A percentile compares a stretch with the other conserved stretches of the same genome.
Conservation (phyloP, 306 rosid species). For the Styphnolobium japonicum region DNA sequence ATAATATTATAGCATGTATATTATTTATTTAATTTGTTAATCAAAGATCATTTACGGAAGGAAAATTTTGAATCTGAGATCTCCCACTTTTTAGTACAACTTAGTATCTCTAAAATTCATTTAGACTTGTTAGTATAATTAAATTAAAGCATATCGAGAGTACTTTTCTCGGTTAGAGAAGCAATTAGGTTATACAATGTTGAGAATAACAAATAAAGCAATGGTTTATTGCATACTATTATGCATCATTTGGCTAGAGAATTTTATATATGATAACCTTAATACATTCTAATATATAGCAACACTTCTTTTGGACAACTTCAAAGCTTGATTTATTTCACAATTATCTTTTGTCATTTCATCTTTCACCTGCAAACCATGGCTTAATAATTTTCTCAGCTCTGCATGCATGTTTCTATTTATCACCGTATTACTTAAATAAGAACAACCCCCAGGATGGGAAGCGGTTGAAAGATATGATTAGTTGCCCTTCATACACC, state of each 20-base stretch:
- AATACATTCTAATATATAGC: neutral
- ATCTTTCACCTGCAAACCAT: neutral
- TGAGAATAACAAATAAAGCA: neutral
- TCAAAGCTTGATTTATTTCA: neutral
- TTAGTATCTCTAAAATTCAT: neutral
- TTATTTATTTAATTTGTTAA: neutral
- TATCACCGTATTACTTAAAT: neutral
- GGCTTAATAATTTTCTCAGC: neutral
- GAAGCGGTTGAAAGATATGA: neutral
- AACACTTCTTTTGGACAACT: neutral
- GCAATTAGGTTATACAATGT: no score
- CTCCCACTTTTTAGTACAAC: neutral
- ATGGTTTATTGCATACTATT: neutral
- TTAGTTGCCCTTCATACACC: constrained; percentile 1
- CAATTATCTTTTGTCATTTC: neutral
- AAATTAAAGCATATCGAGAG: neutral
- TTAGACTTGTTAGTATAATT: neutral
- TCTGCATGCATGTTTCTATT: constrained; percentile 2
- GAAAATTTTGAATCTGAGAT: neutral
- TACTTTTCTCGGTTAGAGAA: neutral
- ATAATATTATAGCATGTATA: neutral
- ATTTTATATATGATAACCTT: neutral
- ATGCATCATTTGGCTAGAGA: neutral
- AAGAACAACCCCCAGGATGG: neutral
- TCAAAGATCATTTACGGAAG: neutral